These are phyloP conservation scores for Linnemannia hyalina DNA, from an alignment of 192 early-diverging fungal species.

Conservation along the genomic window DNA sequence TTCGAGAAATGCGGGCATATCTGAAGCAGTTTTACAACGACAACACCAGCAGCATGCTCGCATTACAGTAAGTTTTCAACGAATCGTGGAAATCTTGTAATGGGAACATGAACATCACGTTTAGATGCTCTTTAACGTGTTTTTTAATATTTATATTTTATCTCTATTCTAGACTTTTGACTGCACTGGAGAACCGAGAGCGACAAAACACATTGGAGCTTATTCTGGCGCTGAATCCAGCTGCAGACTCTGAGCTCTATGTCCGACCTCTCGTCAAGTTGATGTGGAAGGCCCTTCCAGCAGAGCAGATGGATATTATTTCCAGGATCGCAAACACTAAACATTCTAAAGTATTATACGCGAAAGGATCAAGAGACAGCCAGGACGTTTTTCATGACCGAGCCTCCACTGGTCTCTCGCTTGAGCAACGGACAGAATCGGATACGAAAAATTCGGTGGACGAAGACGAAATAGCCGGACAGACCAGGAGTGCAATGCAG, in stretches of 20 bases:
- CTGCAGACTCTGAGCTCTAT: constrained; percentile 44
- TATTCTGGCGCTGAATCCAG: constrained; percentile 28
- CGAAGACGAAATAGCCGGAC: not conserved
- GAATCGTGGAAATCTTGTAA: not conserved
- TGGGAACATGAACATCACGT: too few species aligned
- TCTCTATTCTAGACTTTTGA: constrained; percentile 15
- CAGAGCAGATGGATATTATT: constrained; percentile 7
- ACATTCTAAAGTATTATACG: not conserved
- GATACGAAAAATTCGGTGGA: not conserved
- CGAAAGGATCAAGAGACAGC: not conserved
- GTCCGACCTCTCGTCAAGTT: constrained; percentile 17
- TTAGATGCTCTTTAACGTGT: too few species aligned
- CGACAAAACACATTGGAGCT: constrained; percentile 23
- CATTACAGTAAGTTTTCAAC: constrained; percentile 26
- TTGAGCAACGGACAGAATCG: not conserved
- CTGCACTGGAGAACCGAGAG: constrained; percentile 29
- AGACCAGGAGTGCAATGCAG: not conserved
- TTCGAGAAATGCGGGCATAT: constrained; percentile 26
- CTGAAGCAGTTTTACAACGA: constrained; percentile 16
- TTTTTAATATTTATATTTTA: too few species aligned
- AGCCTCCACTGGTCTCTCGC: not conserved
- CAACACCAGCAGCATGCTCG: constrained; percentile 28
- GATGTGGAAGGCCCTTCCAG: not conserved
- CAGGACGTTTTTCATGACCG: too few species aligned
- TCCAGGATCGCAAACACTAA: not conserved